Conservation (phyloP, 2,329 filamentous ascomycete species). For the Hymenoscyphus albidus region DNA sequence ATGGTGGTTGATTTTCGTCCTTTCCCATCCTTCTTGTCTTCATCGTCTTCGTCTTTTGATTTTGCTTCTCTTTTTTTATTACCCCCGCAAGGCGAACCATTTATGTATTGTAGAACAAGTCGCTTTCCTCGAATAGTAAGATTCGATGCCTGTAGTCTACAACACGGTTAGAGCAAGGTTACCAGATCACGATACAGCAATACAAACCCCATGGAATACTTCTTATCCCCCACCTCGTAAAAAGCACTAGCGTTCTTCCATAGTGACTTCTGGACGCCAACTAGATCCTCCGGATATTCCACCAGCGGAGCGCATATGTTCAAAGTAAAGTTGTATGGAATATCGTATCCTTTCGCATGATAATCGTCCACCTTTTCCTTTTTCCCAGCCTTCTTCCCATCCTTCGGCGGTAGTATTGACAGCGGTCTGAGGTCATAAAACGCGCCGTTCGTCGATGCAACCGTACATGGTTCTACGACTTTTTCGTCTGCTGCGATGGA, state of each 20-base stretch:
- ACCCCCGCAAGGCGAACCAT: constrained; percentile 68
- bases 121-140: constrained; percentile 64
- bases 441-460: constrained; percentile 29
- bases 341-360: constrained; percentile 69
- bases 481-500: constrained; percentile 28
- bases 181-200: constrained; percentile 2
- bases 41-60: constrained; percentile 31
- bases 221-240: constrained; percentile 62
- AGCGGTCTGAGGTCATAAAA: constrained; percentile 36
- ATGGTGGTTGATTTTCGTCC: constrained; percentile 78
- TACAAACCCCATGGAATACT: constrained; percentile 73
- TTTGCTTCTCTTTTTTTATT: constrained; percentile 37
- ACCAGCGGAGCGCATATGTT: constrained; percentile 80
- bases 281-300: constrained; percentile 57
- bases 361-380: constrained; percentile 56
- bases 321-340: constrained; percentile 75
- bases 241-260: constrained; percentile 78
- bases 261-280: constrained; percentile 56
- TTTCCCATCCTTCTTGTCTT: constrained; percentile 28
- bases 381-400: constrained; percentile 42
- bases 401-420: constrained; percentile 26
- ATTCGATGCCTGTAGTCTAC: constrained; percentile 52
- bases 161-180: constrained; percentile 17
- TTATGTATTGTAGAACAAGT: constrained; percentile 71
- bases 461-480: constrained; percentile 32